Percentiles rank a stretch among this genome's conserved stretches.
Conservation (phyloP, 108 stramenopile genomes). For the Nitzschia sp. region DNA sequence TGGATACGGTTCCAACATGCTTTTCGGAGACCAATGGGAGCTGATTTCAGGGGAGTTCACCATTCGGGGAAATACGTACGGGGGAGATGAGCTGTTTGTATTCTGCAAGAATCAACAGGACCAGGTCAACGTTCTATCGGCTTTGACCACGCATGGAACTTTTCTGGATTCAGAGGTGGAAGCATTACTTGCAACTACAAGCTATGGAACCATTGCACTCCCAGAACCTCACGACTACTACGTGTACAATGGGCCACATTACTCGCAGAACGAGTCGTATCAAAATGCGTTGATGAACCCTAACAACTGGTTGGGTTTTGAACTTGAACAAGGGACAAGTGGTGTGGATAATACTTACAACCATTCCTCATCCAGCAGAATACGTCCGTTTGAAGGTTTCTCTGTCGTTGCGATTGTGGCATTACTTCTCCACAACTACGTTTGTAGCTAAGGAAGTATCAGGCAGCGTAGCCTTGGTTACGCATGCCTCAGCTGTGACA, state of each 20-base stretch:
- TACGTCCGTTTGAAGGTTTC: no score
- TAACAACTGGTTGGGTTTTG: constrained; percentile 23
- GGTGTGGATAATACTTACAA: no score
- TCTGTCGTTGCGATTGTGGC: no score
- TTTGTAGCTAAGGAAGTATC: no score
- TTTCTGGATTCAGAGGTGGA: constrained; percentile 11
- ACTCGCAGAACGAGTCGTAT: constrained; percentile 5
- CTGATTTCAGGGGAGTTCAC: neutral
- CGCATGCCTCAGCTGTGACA: no score
- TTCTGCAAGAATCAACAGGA: constrained; percentile 21
- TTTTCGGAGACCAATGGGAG: constrained; percentile 22
- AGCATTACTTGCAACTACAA: neutral
- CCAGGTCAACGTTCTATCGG: constrained; percentile 10
- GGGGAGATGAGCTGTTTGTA: constrained; percentile 22
- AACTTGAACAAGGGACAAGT: neutral
- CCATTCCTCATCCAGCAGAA: no score
- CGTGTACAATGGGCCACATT: constrained; percentile 26
- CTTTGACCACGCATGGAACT: constrained; percentile 21
- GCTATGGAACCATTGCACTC: constrained; percentile 17
- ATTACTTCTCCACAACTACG: no score
- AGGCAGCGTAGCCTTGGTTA: no score
- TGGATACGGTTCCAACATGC: constrained; percentile 20
- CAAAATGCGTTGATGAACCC: constrained; percentile 19
- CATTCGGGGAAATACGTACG: neutral
- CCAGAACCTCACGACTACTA: constrained; percentile 16